These are phyloP conservation scores for Paxillus involutus DNA, from an alignment of 768 basidiomycete genomes.

Conservation along the genomic window DNA sequence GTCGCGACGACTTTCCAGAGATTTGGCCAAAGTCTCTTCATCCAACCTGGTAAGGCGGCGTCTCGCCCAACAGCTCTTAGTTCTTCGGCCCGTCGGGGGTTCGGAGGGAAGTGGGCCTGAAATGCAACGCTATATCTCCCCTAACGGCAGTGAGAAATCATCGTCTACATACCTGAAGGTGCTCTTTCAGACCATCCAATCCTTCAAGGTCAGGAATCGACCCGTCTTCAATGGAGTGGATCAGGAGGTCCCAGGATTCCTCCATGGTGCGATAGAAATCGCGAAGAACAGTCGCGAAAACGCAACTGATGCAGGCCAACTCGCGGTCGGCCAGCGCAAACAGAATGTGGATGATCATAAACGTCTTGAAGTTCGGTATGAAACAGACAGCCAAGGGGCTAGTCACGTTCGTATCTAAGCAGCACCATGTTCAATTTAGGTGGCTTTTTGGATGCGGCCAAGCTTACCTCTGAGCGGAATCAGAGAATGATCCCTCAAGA, in stretches of 20 bases:
- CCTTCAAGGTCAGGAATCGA: constrained; percentile 2
- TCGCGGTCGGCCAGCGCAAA: constrained; percentile 1
- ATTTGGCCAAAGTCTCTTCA: constrained; percentile 3
- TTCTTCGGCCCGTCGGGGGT: neutral
- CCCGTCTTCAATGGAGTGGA: constrained; percentile 5
- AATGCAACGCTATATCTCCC: neutral
- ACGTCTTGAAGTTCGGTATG: constrained; percentile 5
- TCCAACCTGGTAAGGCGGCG: neutral
- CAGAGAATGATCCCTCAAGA: neutral
- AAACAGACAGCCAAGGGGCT: neutral
- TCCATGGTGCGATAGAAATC: constrained; percentile 4
- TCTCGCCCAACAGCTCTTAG: constrained; percentile 1
- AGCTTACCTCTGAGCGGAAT: neutral
- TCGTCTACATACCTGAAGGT: neutral
- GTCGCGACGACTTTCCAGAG: neutral
- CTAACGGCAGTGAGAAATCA: neutral
- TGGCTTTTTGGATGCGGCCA: neutral
- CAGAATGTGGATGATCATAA: constrained; percentile 6
- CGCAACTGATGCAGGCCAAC: neutral
- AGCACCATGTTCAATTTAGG: neutral
- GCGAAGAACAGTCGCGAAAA: neutral
- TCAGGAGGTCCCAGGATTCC: constrained; percentile 2
- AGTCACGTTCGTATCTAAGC: neutral
- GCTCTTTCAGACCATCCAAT: neutral
- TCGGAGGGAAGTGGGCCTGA: constrained; percentile 5